Percentiles rank a stretch among this genome's conserved stretches.
Conservation (phyloP, 2,329 filamentous ascomycete species). For the Pyrenochaeta sp. region DNA sequence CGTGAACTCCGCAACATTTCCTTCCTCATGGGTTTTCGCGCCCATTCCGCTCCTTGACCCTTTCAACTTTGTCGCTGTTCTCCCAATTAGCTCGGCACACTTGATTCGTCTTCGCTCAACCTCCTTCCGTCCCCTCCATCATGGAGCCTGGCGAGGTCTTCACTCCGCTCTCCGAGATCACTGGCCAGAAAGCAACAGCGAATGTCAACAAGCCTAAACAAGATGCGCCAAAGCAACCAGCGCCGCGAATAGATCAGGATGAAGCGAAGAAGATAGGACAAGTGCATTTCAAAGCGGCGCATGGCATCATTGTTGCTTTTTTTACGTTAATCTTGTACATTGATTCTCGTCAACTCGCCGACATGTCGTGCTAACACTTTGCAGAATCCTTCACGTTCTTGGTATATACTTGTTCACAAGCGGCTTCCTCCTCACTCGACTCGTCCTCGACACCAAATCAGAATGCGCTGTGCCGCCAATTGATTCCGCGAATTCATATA, state of each 20-base stretch:
- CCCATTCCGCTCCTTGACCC: constrained; percentile 20
- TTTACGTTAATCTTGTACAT: constrained; percentile 71
- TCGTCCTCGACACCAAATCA: constrained; percentile 79
- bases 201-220: constrained; percentile 38
- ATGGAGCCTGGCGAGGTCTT: constrained; percentile 49
- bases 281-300: constrained; percentile 61
- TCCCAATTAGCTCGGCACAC: too few relatives aligned
- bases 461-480: constrained; percentile 80
- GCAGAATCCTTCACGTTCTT: constrained; percentile 73
- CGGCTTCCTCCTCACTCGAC: constrained; percentile 89
- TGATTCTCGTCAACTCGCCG: neutral
- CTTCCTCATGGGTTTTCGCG: constrained; percentile 27
- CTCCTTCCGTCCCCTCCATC: constrained; percentile 12
- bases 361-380: too few relatives aligned
- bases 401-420: constrained; percentile 93
- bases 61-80: too few relatives aligned
- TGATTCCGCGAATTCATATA: constrained; percentile 49
- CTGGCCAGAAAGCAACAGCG: constrained; percentile 42
- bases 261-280: constrained; percentile 52
- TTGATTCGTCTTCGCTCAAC: too few relatives aligned
- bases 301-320: constrained; percentile 66
- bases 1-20: constrained; percentile 14
- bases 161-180: constrained; percentile 48
- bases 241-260: constrained; percentile 18
- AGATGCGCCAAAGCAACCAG: constrained; percentile 8